Base-by-base conservation (phyloP, 805 yeast genomes). In the Barnettozyma sp. region DNA sequence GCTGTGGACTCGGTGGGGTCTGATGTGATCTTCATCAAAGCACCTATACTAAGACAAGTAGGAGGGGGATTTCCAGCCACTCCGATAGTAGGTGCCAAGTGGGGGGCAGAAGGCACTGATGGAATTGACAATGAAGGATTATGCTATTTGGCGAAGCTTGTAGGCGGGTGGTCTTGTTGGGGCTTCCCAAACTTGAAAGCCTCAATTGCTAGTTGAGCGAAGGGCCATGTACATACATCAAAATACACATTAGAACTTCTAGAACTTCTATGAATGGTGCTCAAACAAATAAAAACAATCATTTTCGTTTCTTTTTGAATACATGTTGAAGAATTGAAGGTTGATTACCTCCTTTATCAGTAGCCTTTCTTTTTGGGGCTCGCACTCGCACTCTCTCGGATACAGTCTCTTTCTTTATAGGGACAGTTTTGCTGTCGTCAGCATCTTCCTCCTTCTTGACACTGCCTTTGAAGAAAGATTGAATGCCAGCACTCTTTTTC, bases 51-150 rank as follows among this genome's bases (percentile, higher is more conserved):
- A 42, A 63, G 62, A 44, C 71, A 65, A 41, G n/a, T 17, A 12
- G 77, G 76, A 24, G 59, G 62, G 2, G 49, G 57, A 6, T 70
- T 70, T 45, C 72, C 76, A 2, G 63, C 75, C 1, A 60, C 58
- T 32, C 66, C 67, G 37, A 49, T 60, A 3, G 56, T 71, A 13
- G 77, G 77, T 3, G 56, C 68, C 3, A 43, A 33, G 6, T 71
- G 75, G 75, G 60, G 57, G 3, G 49, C 70, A 39, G 76, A 70
- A 46, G 77, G 77, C 5, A 70, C 62, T 44, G 76, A 71, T 49
- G 77, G 76, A 5, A 63, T 71, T 21, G 76, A 71, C 44, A 69
- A 74, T 4, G 77, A 71, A 50, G 76, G 77, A 1, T 30, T 71
- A 10, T 71, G 77, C 40, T 71, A 69, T 41, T 49, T 60, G 22